Percentiles rank a stretch among this genome's conserved stretches.
Conservation (phyloP, 352 stramenopile species). For the Aphanomyces cochlioides region DNA sequence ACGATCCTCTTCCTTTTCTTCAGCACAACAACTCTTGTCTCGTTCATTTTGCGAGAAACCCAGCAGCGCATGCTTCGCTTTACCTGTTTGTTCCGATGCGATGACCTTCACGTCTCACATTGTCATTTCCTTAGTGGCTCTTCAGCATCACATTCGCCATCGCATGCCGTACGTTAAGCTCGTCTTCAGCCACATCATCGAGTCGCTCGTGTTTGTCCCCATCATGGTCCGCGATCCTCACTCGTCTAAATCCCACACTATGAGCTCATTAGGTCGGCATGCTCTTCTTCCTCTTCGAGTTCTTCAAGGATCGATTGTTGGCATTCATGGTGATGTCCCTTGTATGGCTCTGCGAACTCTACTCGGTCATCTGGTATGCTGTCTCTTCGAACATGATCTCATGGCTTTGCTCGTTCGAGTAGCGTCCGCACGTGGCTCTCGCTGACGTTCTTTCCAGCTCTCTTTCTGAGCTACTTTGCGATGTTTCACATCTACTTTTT, state of each 20-base stretch:
- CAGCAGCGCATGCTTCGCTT: conserved; percentile 92
- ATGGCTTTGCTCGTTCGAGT: not conserved
- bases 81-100: conserved; percentile 41
- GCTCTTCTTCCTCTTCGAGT: conserved; percentile 94
- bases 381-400: not conserved
- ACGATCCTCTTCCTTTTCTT: conserved; percentile 93
- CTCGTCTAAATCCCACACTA: not conserved
- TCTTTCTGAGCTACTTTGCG: conserved; percentile 93
- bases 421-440: conserved; percentile 69
- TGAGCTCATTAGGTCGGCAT: conserved; percentile 74
- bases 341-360: conserved; percentile 88
- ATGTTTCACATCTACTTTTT: conserved; percentile 96
- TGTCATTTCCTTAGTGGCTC: conserved; percentile 44
- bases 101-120: too few relatives aligned
- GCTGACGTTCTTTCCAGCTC: conserved; percentile 76
- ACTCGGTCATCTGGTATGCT: conserved; percentile 77
- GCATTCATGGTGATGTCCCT: conserved; percentile 87
- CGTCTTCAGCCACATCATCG: conserved; percentile 84
- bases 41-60: conserved; percentile 91
- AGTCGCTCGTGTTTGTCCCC: conserved; percentile 92
- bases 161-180: conserved; percentile 70
- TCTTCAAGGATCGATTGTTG: conserved; percentile 91
- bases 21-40: conserved; percentile 88
- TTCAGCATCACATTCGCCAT: conserved; percentile 77
- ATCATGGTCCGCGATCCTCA: conserved; percentile 65